Base-by-base conservation (phyloP, 139 green algal species). In the Diplosphaera chodatii region DNA sequence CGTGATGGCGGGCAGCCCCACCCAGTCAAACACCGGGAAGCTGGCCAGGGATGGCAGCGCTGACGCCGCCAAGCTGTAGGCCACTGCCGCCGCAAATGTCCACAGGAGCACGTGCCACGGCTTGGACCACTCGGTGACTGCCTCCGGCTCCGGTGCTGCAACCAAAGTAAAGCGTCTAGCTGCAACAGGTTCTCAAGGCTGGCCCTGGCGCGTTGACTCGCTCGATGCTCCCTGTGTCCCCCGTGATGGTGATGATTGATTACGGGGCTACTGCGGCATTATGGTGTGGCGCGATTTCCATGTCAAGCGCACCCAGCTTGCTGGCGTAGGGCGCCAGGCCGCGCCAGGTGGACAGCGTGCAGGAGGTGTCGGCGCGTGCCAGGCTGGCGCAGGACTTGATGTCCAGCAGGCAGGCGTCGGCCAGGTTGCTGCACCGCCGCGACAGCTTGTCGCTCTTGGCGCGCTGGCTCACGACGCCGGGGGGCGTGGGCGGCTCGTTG, bases 11-110 rank as follows among this genome's bases (percentile, higher is more conserved):
- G 63, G 67, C 69, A 83, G 32, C 10, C 79, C 80, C 55, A 88
- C 1, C 80, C 80, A 84, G 31, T 65, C 71, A 32, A 85, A 79
- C 1, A 88, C 34, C 2, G 72, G 77, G 32, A 87, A 79, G 31
- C 40, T 63, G n/a, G 59, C 33, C 16, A 82, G 62, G 28, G 23
- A 33, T 8, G 30, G 32, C 18, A 81, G 22, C 16, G 32, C 55
- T 37, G 32, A 28, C 23, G 62, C n/a, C 27, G 70, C 37, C 32
- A 81, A 22, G 22, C 66, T 81, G 71, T 77, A 77, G 1, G 30
- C 28, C 18, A 64, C 41, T 20, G 71, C 67, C 34, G 33, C 63
- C 21, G 28, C 71, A 48, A 78, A 76, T 0, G 70, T 73, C 66
- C 68, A 69, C 71, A 77, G 28, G 71, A 82, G 59, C 32, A 56